phyloP scores from a whole-genome alignment of 2,329 filamentous ascomycete genomes.

The Pseudogymnoascus sp. region DNA sequence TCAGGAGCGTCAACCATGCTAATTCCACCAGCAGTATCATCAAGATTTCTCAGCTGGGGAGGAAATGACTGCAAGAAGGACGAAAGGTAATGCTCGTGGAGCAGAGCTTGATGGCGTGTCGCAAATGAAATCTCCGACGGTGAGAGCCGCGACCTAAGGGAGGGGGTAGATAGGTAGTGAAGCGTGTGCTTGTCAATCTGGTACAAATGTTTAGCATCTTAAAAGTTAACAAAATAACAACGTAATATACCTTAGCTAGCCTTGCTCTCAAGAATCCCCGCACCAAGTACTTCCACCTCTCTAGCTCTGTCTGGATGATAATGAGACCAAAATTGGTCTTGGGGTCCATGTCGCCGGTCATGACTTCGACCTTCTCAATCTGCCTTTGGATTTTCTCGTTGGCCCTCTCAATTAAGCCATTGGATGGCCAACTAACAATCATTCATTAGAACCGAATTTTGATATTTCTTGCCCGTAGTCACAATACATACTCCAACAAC shows the following conservation, averaged over 20 bases:
- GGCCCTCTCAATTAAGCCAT: constrained; percentile 71
- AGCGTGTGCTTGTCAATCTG: constrained; percentile 71
- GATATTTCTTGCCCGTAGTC: background rate
- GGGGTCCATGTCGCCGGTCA: constrained; percentile 80
- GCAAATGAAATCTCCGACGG: constrained; percentile 73
- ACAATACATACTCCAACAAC: constrained; percentile 60
- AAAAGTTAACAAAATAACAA: background rate
- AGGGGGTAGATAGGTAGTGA: constrained; percentile 56
- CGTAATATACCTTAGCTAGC: constrained; percentile 64
- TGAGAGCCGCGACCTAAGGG: constrained; percentile 57
- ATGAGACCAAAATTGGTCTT: constrained; percentile 90
- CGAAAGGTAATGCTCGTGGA: constrained; percentile 75
- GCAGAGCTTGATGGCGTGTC: constrained; percentile 71
- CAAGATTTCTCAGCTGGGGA: constrained; percentile 67
- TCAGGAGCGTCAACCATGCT: constrained; percentile 91
- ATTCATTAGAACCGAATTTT: constrained; percentile 10
- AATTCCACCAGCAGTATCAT: constrained; percentile 82
- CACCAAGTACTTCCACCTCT: constrained; percentile 86
- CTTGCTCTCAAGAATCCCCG: constrained; percentile 73
- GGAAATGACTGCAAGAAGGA: constrained; percentile 84
- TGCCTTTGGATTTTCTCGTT: constrained; percentile 62
- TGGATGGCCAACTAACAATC: constrained; percentile 50
- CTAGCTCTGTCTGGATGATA: constrained; percentile 91
- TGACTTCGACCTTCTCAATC: constrained; percentile 63
- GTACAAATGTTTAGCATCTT: background rate